A percentile compares a stretch with the other conserved stretches of the same genome.
These are phyloP conservation scores for Hypocrella siamensis DNA, from an alignment of 2,329 filamentous ascomycete species.

Conservation along the genomic window DNA sequence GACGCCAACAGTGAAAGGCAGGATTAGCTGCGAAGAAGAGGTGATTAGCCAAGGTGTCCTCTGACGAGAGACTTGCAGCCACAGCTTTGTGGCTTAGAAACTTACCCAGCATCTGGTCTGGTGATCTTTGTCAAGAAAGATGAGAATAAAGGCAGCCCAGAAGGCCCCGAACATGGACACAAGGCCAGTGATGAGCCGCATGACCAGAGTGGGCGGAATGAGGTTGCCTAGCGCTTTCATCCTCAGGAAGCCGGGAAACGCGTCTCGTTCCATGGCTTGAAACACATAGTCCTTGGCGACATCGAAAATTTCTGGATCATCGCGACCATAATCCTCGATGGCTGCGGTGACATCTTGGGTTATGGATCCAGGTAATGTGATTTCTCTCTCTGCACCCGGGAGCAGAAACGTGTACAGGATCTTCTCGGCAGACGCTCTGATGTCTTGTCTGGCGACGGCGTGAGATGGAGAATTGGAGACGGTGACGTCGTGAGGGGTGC, in stretches of 20 bases:
- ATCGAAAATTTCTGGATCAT: conserved; percentile 95
- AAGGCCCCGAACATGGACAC: conserved; percentile 75
- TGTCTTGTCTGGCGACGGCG: conserved; percentile 74
- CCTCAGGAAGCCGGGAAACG: conserved; percentile 91
- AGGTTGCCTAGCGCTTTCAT: conserved; percentile 93
- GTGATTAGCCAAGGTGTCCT: conserved; percentile 6
- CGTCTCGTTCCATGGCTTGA: conserved; percentile 97
- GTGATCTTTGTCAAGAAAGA: conserved; percentile 70
- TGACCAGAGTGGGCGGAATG: conserved; percentile 76
- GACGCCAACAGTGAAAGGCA: conserved; percentile 82
- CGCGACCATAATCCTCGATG: conserved; percentile 81
- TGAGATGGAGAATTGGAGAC: conserved; percentile 74
- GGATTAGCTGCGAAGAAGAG: conserved; percentile 37
- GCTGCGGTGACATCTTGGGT: conserved; percentile 70
- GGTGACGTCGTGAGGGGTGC: conserved; percentile 44
- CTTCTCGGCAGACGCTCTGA: conserved; percentile 88
- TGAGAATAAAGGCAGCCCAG: conserved; percentile 86
- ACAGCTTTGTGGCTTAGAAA: conserved; percentile 5
- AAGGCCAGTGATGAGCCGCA: conserved; percentile 73
- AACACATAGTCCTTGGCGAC: conserved; percentile 98
- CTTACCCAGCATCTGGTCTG: conserved; percentile 71
- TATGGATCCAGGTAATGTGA: conserved; percentile 79
- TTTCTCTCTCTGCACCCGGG: conserved; percentile 90
- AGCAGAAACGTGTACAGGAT: conserved; percentile 97
- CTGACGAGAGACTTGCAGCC: neutral